Base-by-base conservation (phyloP, 1,139 yeast genomes). In the Yamadazyma dushanensis region DNA sequence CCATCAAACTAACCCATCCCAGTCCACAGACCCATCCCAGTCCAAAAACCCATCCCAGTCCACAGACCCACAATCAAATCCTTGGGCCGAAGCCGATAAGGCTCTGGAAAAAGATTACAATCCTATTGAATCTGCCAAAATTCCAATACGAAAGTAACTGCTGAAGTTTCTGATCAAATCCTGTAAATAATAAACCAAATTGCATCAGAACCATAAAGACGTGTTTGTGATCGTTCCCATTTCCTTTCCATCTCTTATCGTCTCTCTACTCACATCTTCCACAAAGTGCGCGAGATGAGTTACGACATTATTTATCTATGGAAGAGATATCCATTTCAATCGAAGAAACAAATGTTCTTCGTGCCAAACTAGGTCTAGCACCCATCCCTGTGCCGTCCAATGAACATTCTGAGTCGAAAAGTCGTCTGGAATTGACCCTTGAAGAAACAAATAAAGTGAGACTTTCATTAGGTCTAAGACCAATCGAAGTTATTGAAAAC, bases 381-480 rank as follows among this genome's bases (percentile, higher is more conserved):
- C 60, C 61, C 5, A 56, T 63, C 10, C 62, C 61, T 3, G 32
- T 37, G n/a, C 38, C 44, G 1, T 14, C 15, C 5, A 15, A n/a
- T 3, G 21, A 5, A 6, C 20, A 10, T 10, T 11, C 19, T 16
- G 19, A 5, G 29, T 14, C 15, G 10, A 16, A 26, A 30, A 27
- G 7, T 9, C 35, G 37, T 16, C 31, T 35, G 8, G 59, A 49
- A 41, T 57, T 74, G 8, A 69, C 78, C 0, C 38, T 75, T 5
- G 77, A 70, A 40, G 83, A 78, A 46, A 78, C 83, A 0, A 78
- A 78, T 49, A 63, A 56, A 43, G 59, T 78, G 4, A 59, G 85
- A 29, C 40, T 56, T 5, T 63, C 74, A 22, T 42, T 77, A 14
- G 83, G 83, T 0, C 55, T 78, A 21, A 64, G 65, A 26, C 75